Conservation (phyloP, 331 rosid genomes). For the Phaseolus coccineus region DNA sequence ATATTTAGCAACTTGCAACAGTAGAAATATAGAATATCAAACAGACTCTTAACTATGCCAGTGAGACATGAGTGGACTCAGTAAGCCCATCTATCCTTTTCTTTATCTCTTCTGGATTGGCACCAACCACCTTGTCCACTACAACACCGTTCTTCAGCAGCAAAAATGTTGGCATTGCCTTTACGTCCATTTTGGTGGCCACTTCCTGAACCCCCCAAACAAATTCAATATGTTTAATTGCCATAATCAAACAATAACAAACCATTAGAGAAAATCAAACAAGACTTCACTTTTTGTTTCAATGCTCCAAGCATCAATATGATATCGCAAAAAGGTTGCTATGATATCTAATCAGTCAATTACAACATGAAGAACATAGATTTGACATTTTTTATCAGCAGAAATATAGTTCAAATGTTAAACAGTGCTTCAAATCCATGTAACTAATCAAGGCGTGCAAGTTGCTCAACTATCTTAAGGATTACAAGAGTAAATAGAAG, state of each 20-base stretch:
- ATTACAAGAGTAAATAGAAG: not conserved
- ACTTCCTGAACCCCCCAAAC: conserved; percentile 65
- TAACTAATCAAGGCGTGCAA: not conserved
- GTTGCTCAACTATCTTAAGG: conserved; percentile 21
- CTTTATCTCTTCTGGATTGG: conserved; percentile 93
- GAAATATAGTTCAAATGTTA: not conserved
- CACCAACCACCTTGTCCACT: conserved; percentile 81
- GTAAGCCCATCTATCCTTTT: conserved; percentile 68
- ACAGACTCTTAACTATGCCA: conserved; percentile 47
- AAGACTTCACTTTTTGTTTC: conserved; percentile 16
- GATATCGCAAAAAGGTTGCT: not conserved
- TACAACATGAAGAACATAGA: not conserved
- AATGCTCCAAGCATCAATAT: conserved; percentile 19
- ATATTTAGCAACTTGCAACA: conserved; percentile 43
- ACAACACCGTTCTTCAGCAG: conserved; percentile 64
- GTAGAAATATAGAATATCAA: conserved; percentile 22
- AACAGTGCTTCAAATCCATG: not conserved
- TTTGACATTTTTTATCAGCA: conserved; percentile 4
- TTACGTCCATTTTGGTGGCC: conserved; percentile 69
- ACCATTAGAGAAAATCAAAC: conserved; percentile 18
- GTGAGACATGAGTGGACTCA: conserved; percentile 54
- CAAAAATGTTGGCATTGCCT: conserved; percentile 96
- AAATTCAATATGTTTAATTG: not conserved
- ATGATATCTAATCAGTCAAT: not conserved
- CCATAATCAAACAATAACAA: conserved; percentile 7